Evolutionary conservation across 176 grass and related monocot genomes (phyloP).

Genomic region (Lolium perenne): DNA sequence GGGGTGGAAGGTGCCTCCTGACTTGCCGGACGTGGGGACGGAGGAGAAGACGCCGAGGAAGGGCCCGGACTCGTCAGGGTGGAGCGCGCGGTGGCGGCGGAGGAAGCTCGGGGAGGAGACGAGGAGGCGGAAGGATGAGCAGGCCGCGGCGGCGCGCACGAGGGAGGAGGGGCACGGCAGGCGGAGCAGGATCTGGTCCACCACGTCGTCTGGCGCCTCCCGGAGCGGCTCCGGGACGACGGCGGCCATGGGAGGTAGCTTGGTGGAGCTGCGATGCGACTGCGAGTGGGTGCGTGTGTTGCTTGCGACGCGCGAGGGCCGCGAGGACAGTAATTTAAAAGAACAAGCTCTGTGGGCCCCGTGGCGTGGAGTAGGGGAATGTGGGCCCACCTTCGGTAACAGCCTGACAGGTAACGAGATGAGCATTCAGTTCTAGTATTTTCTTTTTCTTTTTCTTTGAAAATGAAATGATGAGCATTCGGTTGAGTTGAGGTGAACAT

Average conservation of each 20-base stretch:
- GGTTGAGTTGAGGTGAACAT: no score
- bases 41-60: neutral
- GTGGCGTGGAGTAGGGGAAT: no score
- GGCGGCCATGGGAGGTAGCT: neutral
- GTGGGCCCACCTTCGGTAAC: no score
- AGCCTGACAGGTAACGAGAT: no score
- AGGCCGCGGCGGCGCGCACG: neutral
- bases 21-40: neutral
- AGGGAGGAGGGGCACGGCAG: neutral
- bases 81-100: neutral
- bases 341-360: neutral
- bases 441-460: no score
- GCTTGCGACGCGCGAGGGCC: neutral
- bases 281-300: neutral
- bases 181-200: neutral
- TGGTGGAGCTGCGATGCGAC: neutral
- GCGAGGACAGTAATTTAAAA: neutral
- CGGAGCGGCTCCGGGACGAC: neutral
- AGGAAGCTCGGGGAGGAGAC: slow-evolving; percentile 3
- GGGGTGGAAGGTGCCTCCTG: slow-evolving; percentile 34
- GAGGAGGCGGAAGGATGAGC: neutral
- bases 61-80: neutral
- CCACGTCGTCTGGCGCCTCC: slow-evolving; percentile 8
- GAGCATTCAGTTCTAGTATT: no score
- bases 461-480: no score